Evolutionary conservation across 345 rosid species (phyloP).

Genomic region (Gossypium mustelinum): DNA sequence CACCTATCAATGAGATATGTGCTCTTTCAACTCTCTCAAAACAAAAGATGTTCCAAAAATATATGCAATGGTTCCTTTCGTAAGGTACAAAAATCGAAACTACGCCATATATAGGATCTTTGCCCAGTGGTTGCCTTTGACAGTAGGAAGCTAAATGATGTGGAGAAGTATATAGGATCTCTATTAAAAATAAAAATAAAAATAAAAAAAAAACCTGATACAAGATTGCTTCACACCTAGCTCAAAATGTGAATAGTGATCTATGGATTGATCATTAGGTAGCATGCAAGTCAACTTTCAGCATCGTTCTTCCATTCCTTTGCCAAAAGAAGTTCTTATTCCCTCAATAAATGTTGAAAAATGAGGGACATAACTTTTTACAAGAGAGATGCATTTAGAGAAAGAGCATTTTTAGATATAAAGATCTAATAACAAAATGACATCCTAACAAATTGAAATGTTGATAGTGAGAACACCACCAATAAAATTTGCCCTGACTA

Average conservation of each 20-base stretch:
- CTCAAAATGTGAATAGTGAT: background rate
- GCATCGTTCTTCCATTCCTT: background rate
- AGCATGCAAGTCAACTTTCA: background rate
- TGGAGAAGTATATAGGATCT: background rate
- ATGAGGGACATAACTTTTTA: background rate
- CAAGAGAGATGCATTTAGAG: background rate
- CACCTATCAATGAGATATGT: background rate
- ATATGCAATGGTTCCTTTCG: background rate
- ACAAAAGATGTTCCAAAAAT: background rate
- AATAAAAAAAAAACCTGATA: too few species aligned
- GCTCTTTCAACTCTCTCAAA: background rate
- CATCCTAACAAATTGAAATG: background rate
- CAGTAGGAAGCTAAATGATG: background rate
- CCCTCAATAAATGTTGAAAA: background rate
- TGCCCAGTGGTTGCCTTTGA: background rate
- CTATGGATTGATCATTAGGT: background rate
- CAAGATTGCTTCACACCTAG: background rate
- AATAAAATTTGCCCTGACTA: background rate
- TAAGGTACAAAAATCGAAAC: background rate
- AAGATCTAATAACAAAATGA: background rate
- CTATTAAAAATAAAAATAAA: background rate
- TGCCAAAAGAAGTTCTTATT: background rate
- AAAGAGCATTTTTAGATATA: background rate
- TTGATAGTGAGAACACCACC: background rate
- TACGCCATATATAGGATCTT: background rate